Percentiles rank a stretch among this genome's conserved stretches.
Evolutionary conservation across 1,284 basidiomycete genomes (phyloP).

Genomic region (Microbotryum intermedium): DNA sequence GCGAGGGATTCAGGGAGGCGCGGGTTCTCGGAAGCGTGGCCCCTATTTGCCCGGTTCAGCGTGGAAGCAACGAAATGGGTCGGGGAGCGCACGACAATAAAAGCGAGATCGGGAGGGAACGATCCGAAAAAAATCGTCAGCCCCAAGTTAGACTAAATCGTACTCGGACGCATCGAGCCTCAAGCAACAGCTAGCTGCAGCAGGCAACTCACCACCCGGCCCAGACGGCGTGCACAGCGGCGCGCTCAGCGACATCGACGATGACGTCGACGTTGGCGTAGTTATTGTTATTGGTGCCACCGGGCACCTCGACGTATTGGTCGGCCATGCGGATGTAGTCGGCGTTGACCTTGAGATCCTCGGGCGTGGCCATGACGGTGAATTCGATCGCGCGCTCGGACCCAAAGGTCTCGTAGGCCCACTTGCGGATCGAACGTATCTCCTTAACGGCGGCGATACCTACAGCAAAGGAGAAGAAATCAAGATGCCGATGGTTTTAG

Average conservation of each 20-base stretch:
- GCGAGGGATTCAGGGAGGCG: constrained; percentile 90
- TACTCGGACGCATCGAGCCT: neutral
- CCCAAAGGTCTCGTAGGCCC: constrained; percentile 99
- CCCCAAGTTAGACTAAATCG: too few species aligned
- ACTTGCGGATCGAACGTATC: constrained; percentile 96
- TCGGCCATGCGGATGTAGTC: constrained; percentile 99
- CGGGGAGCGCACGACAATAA: too few species aligned
- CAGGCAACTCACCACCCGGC: constrained; percentile 69
- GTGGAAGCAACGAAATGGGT: neutral
- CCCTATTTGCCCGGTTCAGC: constrained; percentile 42
- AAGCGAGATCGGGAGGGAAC: too few species aligned
- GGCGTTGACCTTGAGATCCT: constrained; percentile 90
- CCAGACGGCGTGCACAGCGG: constrained; percentile 98
- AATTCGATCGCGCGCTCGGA: constrained; percentile 94
- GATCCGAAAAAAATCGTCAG: too few species aligned
- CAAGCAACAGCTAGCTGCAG: neutral
- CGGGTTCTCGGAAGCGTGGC: constrained; percentile 98
- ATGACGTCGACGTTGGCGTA: constrained; percentile 99
- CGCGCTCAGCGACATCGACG: constrained; percentile 93
- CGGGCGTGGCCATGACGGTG: constrained; percentile 99
- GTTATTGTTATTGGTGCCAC: constrained; percentile 98
- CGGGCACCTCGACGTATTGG: constrained; percentile 96
- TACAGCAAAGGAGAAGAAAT: constrained; percentile 24
- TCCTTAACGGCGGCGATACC: constrained; percentile 99
- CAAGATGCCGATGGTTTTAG: neutral